Evolutionary conservation across 2,329 filamentous ascomycete genomes (phyloP).

Genomic region (Trichophyton rubrum): DNA sequence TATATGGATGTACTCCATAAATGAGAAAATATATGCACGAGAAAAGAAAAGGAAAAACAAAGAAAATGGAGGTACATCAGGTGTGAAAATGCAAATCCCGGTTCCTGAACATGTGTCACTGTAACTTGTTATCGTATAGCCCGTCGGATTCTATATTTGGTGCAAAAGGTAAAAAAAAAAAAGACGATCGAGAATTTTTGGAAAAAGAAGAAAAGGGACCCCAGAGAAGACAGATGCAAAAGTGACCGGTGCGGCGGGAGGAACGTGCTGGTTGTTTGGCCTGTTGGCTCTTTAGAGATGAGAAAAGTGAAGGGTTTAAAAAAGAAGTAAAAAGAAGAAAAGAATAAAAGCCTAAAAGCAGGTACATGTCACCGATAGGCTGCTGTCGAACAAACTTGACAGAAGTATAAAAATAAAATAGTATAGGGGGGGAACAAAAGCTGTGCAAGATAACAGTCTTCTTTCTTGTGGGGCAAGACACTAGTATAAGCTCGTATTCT

Average conservation of each 20-base stretch:
- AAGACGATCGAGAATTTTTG: not conserved
- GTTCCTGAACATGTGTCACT: not conserved
- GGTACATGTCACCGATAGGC: not conserved
- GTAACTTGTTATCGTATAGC: not conserved
- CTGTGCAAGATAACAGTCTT: not conserved
- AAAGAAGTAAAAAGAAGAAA: not conserved
- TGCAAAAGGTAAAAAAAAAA: not conserved
- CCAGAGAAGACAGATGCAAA: too few species aligned
- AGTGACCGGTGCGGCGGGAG: too few species aligned
- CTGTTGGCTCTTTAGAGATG: not conserved
- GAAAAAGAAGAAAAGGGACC: not conserved
- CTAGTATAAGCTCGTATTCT: not conserved
- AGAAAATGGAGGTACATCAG: too few species aligned
- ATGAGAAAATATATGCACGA: too few species aligned
- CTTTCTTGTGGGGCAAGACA: not conserved
- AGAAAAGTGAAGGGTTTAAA: not conserved
- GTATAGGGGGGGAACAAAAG: too few species aligned
- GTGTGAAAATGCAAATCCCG: not conserved
- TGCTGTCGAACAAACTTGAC: not conserved
- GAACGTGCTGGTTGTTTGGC: too few species aligned
- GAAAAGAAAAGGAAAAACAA: too few species aligned
- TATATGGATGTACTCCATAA: not conserved
- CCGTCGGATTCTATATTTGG: not conserved
- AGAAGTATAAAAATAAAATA: not conserved
- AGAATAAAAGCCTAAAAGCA: not conserved